Base-by-base conservation (phyloP, 768 basidiomycete species). In the Agaricus sinodeliciosus region DNA sequence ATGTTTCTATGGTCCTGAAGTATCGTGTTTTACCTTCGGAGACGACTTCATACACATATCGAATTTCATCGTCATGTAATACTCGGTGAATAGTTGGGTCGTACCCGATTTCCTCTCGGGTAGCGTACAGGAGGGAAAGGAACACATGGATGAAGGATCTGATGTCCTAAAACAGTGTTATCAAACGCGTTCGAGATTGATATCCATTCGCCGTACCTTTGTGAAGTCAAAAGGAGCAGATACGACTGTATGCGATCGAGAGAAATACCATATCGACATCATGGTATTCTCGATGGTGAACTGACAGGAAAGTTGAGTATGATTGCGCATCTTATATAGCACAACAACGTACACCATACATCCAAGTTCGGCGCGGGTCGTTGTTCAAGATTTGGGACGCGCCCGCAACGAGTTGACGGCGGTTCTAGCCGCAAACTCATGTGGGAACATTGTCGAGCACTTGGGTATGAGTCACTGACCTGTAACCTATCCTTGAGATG, bases 221-320 rank as follows among this genome's bases (percentile, higher is more conserved):
- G 34, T 27, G 13, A 35, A 53, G 34, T 53, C 43, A 19, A 53
- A 46, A 18, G 12, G 18, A 1, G 16, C 1, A 7, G 43, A 45
- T 4, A 19, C 37, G 22, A 39, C 51, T 9, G 44, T 46, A 16
- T 52, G 51, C 9, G 51, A 52, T 3, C 51, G 51, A 8, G 43
- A 52, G 34, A 43, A 52, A 25, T 53, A 40, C 51, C 51, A 46
- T 5, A 53, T 2, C 1, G 51, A 26, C 51, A 53, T 45, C 15
- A 28, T 34, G 6, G 36, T 31, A n/a, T 39, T 22, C 34, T 53
- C 51, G 8, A 46, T 37, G 8, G 43, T 35, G 16, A 53, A 36
- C 51, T n/a, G n/a, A n/a, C n/a, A n/a, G n/a, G n/a, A n/a, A n/a
- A n/a, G n/a, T n/a, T n/a, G 22, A 22, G 22, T 22, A 22, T 22